Conservation (phyloP, 176 grass and related monocot species). For the Zea luxurians region DNA sequence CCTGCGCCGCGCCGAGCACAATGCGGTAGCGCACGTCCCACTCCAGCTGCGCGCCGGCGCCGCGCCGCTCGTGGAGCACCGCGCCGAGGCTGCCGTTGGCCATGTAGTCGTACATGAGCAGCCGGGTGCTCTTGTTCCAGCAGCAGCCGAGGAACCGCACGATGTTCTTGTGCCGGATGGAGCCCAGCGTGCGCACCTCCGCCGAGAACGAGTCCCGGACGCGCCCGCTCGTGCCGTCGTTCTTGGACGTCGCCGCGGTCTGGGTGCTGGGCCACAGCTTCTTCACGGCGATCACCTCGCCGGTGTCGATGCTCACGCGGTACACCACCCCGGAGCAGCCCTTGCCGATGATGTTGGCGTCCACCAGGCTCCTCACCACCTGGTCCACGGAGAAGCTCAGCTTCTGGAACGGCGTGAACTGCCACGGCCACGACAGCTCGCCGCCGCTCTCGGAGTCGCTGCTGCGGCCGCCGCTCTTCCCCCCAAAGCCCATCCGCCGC, state of each 20-base stretch:
- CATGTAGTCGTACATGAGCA: constrained; percentile 99
- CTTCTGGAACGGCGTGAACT: constrained; percentile 98
- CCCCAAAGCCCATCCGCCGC: constrained; percentile 36
- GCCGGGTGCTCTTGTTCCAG: constrained; percentile 83
- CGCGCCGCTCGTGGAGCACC: constrained; percentile 75
- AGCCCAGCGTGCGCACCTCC: constrained; percentile 84
- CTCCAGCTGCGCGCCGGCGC: constrained; percentile 68
- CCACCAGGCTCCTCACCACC: constrained; percentile 75
- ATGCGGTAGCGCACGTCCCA: constrained; percentile 90
- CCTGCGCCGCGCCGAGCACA: constrained; percentile 82
- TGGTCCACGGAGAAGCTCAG: constrained; percentile 88
- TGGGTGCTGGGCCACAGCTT: constrained; percentile 74
- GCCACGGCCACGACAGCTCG: constrained; percentile 89
- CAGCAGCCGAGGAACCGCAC: constrained; percentile 90
- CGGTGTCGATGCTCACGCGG: constrained; percentile 79
- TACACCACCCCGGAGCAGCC: constrained; percentile 91
- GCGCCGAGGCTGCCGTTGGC: constrained; percentile 89
- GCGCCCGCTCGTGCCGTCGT: constrained; percentile 38
- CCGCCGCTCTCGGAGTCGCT: constrained; percentile 52
- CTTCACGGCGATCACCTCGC: constrained; percentile 92
- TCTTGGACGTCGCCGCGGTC: constrained; percentile 20
- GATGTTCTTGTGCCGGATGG: constrained; percentile 99
- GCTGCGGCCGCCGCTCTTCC: constrained; percentile 35
- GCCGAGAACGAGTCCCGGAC: constrained; percentile 91
- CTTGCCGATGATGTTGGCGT: constrained; percentile 91